A percentile compares a stretch with the other conserved stretches of the same genome.
Conservation (phyloP, 106 monocot species). For the Ottelia alismoides region DNA sequence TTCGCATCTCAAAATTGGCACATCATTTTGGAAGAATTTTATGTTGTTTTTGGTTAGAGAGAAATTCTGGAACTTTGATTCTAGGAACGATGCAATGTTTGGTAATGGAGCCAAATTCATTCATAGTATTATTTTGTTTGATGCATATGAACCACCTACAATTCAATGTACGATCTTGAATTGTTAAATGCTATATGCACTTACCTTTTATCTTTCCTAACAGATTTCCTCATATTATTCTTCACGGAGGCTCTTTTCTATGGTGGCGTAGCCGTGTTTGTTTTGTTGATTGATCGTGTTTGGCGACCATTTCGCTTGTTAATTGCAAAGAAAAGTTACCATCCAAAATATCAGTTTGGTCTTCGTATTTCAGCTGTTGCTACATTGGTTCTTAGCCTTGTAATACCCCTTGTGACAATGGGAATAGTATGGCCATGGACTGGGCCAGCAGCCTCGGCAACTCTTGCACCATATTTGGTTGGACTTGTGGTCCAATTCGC, state of each 20-base stretch:
- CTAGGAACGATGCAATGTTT: too few species aligned
- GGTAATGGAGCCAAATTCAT: too few species aligned
- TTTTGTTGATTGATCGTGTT: slow-evolving; percentile 47
- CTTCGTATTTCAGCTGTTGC: slow-evolving; percentile 57
- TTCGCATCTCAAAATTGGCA: too few species aligned
- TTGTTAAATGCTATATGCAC: too few species aligned
- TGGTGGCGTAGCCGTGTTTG: slow-evolving; percentile 66
- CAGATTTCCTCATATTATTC: slow-evolving; percentile 97
- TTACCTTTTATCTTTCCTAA: too few species aligned
- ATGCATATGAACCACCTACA: too few species aligned
- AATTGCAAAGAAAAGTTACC: slow-evolving; percentile 8
- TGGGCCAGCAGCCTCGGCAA: slow-evolving; percentile 93
- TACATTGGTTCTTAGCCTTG: slow-evolving; percentile 64
- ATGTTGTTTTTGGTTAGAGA: too few species aligned
- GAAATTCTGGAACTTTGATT: too few species aligned
- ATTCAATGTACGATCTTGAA: too few species aligned
- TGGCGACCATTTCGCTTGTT: slow-evolving; percentile 35
- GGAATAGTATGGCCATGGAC: slow-evolving; percentile 99
- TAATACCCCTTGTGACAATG: slow-evolving; percentile 87
- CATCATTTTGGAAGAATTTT: too few species aligned
- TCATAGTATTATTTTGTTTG: too few species aligned
- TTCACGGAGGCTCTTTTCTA: slow-evolving; percentile 94
- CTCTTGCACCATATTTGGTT: slow-evolving; percentile 88
- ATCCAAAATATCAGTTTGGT: slow-evolving; percentile 27
- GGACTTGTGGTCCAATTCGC: slow-evolving; percentile 89